A percentile compares a stretch with the other conserved stretches of the same genome.
These are phyloP conservation scores for Elaeis guineensis DNA, from an alignment of 176 grass and related monocot species.

Conservation along the genomic window DNA sequence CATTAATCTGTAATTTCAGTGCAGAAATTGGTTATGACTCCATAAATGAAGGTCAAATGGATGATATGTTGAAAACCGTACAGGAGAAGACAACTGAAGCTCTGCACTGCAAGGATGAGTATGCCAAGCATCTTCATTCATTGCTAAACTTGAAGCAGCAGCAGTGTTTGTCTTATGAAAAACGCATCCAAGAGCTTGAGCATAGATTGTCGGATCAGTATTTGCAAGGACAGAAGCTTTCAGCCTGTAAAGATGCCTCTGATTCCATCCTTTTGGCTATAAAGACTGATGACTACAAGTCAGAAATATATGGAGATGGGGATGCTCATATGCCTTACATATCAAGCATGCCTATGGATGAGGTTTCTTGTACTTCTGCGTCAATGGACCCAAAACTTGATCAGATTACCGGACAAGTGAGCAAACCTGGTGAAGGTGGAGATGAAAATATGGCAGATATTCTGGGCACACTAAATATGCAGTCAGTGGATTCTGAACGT, in stretches of 20 bases:
- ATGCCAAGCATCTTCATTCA: slow-evolving; percentile 58
- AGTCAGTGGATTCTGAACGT: slow-evolving; percentile 31
- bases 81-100: slow-evolving; percentile 72
- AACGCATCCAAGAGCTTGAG: slow-evolving; percentile 87
- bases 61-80: slow-evolving; percentile 40
- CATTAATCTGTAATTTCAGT: slow-evolving; percentile 45
- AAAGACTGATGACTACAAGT: slow-evolving; percentile 48
- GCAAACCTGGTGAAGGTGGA: slow-evolving; percentile 68
- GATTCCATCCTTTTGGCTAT: slow-evolving; percentile 43
- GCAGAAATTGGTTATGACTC: slow-evolving; percentile 57
- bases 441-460: slow-evolving; percentile 97
- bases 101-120: slow-evolving; percentile 71
- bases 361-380: slow-evolving; percentile 66
- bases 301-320: slow-evolving; percentile 39
- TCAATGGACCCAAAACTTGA: slow-evolving; percentile 25
- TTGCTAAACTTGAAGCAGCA: slow-evolving; percentile 54
- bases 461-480: slow-evolving; percentile 60
- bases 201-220: slow-evolving; percentile 64
- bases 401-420: slow-evolving; percentile 31
- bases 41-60: slow-evolving; percentile 51
- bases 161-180: slow-evolving; percentile 65
- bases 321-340: slow-evolving; percentile 37
- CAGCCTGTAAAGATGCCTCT: slow-evolving; percentile 42
- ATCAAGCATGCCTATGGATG: slow-evolving; percentile 75
- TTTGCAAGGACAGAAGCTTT: slow-evolving; percentile 52